phyloP scores from a whole-genome alignment of 305 asterid genomes.

The Fraxinus angustifolia region DNA sequence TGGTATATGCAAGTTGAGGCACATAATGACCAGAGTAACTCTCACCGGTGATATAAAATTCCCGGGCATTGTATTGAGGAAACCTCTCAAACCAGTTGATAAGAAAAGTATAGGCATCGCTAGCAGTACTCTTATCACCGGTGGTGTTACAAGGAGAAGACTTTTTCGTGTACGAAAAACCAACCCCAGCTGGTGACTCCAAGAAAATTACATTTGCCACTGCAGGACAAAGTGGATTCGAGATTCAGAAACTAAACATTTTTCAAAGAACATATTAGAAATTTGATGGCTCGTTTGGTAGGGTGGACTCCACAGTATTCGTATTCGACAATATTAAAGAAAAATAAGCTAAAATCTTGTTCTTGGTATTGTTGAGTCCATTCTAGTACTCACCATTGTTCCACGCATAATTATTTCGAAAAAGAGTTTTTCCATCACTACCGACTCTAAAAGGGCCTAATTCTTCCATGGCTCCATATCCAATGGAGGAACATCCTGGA shows the following conservation, averaged over 20 bases:
- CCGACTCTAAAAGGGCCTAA: conserved; percentile 50
- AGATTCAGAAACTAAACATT: background rate
- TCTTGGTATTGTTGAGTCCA: background rate
- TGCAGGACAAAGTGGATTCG: conserved; percentile 6
- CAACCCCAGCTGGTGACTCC: conserved; percentile 58
- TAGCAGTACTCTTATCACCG: conserved; percentile 42
- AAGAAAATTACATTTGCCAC: conserved; percentile 53
- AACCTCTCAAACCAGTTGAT: conserved; percentile 55
- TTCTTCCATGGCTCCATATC: conserved; percentile 48
- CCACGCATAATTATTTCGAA: conserved; percentile 44
- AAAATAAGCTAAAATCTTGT: background rate
- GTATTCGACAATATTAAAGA: background rate
- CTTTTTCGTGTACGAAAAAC: conserved; percentile 53
- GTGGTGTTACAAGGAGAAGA: conserved; percentile 29
- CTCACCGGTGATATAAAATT: conserved; percentile 49
- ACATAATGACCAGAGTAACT: conserved; percentile 57
- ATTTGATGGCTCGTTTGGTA: background rate
- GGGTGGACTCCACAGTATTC: background rate
- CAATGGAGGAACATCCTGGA: conserved; percentile 58
- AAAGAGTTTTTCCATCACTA: conserved; percentile 45
- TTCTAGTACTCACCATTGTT: conserved; percentile 31
- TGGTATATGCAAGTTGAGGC: conserved; percentile 45
- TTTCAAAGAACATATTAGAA: background rate
- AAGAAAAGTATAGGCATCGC: conserved; percentile 42
- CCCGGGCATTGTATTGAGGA: conserved; percentile 45